Evolutionary conservation across 1,139 yeast genomes (phyloP), one percentile per base, ranked within the genome.

Genomic region (Chernovozyma sophiae-reginae): DNA sequence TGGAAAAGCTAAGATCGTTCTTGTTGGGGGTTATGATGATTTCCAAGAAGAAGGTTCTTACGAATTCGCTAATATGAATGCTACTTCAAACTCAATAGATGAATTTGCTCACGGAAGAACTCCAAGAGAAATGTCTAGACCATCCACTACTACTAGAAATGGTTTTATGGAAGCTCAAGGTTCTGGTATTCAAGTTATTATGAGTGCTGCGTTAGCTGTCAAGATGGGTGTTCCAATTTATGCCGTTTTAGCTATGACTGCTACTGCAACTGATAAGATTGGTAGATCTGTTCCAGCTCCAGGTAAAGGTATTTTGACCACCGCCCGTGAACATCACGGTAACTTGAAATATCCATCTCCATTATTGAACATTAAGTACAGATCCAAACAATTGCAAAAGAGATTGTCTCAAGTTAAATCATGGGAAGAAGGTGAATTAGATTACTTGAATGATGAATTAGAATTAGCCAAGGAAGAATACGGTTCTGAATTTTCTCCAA

Each of bases 151-250:
- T 31, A 74, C 96, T 38, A 86, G 99, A 77, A 74, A 83, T 52
- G 99, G 99, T 52, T 92, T 92, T 75, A 92, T 92, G 98, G 99
- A 92, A 74, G 84, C 98, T 32, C 99, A 92, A 71, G 99, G 99
- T 75, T 81, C 97, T 36, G 99, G 99, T 81, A 86, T 87, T 55
- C 97, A 94, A 73, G 82, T 92, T 48, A 77, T 94, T 51, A 92
- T 92, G 99, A 79, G 81, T 52, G 98, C 97, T 42, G 89, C 84
- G 50, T 74, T 92, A 53, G 99, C 99, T 30, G 55, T 92, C 51
- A 79, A 82, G 60, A 92, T 92, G 99, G 99, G 99, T 73, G 97
- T 92, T 53, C 99, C 99, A 63, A 87, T 92, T 55, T 87, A 94
- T 55, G 98, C 96, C 67, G 81, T 92, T 49, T 75, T 90, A 55